Conservation (phyloP, 1,139 yeast species). For the Debaryomyces fabryi region DNA sequence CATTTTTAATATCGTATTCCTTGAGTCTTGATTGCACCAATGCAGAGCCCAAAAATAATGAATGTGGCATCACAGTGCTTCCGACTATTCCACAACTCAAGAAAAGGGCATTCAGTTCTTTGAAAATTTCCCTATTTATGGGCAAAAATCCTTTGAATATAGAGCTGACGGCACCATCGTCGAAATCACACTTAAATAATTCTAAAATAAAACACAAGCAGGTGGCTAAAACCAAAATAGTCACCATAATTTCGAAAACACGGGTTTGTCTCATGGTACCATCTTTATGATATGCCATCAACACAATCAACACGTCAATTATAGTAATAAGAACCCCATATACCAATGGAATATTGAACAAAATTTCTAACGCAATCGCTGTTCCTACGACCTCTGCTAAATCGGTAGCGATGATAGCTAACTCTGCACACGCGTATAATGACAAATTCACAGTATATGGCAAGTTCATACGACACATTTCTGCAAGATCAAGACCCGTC, state of each 20-base stretch:
- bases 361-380: slow-evolving; percentile 70
- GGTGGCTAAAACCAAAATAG: slow-evolving; percentile 62
- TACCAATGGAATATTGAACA: slow-evolving; percentile 67
- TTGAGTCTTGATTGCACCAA: slow-evolving; percentile 73
- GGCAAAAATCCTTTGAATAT: slow-evolving; percentile 69
- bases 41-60: slow-evolving; percentile 73
- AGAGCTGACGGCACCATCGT: slow-evolving; percentile 33
- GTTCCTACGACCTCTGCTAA: slow-evolving; percentile 84
- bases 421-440: slow-evolving; percentile 66
- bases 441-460: slow-evolving; percentile 58
- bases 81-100: slow-evolving; percentile 76
- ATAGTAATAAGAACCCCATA: slow-evolving; percentile 71
- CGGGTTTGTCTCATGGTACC: slow-evolving; percentile 69
- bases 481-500: slow-evolving; percentile 77
- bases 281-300: slow-evolving; percentile 71
- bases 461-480: slow-evolving; percentile 68
- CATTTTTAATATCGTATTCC: slow-evolving; percentile 60
- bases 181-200: slow-evolving; percentile 53
- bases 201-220: slow-evolving; percentile 68
- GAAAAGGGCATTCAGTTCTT: slow-evolving; percentile 61
- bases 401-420: slow-evolving; percentile 80
- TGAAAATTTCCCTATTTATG: slow-evolving; percentile 45
- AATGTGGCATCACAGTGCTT: slow-evolving; percentile 85
- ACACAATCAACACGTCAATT: slow-evolving; percentile 68
- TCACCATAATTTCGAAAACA: slow-evolving; percentile 66